Percentiles rank a stretch among this genome's conserved stretches.
These are phyloP conservation scores for Didymella pomorum DNA, from an alignment of 2,329 filamentous ascomycete species.

Conservation along the genomic window DNA sequence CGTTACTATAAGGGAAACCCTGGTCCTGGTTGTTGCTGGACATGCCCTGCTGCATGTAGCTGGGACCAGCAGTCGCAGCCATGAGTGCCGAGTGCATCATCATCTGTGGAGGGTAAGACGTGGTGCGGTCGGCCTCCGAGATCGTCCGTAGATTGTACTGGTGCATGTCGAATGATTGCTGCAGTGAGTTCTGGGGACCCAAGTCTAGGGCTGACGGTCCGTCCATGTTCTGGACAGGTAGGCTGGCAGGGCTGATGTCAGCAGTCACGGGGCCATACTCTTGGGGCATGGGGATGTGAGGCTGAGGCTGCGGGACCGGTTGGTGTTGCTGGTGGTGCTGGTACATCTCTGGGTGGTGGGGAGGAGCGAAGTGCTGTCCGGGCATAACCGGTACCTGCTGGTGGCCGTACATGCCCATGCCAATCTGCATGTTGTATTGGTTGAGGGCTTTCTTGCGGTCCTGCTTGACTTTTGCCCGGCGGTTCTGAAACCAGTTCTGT, in stretches of 20 bases:
- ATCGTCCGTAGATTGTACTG: slow-evolving; percentile 43
- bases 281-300: slow-evolving; percentile 39
- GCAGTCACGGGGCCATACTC: slow-evolving; percentile 41
- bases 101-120: slow-evolving; percentile 39
- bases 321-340: slow-evolving; percentile 19
- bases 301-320: slow-evolving; percentile 28
- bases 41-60: slow-evolving; percentile 44
- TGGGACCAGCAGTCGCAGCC: slow-evolving; percentile 45
- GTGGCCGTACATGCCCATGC: slow-evolving; percentile 30
- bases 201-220: slow-evolving; percentile 44
- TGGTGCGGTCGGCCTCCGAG: slow-evolving; percentile 42
- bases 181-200: slow-evolving; percentile 41
- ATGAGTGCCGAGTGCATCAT: slow-evolving; percentile 49
- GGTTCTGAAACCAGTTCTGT: slow-evolving; percentile 64
- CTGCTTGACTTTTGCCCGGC: slow-evolving; percentile 62
- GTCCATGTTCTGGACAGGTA: slow-evolving; percentile 45
- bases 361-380: slow-evolving; percentile 25
- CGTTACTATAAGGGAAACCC: slow-evolving; percentile 30
- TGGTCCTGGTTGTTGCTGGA: slow-evolving; percentile 36
- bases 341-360: slow-evolving; percentile 19
- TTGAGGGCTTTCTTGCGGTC: slow-evolving; percentile 58
- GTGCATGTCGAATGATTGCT: slow-evolving; percentile 49
- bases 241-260: slow-evolving; percentile 48
- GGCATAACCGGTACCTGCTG: slow-evolving; percentile 36
- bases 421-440: slow-evolving; percentile 48